These are phyloP conservation scores for Nemania sp. DNA, from an alignment of 2,329 filamentous ascomycete species.

Conservation along the genomic window DNA sequence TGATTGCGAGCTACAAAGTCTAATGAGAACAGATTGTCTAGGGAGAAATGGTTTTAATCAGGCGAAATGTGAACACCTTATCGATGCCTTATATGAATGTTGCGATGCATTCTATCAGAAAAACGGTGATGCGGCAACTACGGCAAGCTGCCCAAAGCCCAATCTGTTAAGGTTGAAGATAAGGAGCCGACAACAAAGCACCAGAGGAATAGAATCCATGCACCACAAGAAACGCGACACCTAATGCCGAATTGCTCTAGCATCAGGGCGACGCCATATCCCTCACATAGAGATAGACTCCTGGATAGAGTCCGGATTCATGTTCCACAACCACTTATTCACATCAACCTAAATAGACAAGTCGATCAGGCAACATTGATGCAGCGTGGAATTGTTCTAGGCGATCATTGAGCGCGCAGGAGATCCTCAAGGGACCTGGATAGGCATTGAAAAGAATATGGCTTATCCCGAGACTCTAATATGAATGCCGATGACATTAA, in stretches of 20 bases:
- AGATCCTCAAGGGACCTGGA: constrained; percentile 86
- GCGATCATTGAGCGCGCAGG: constrained; percentile 97
- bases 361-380: constrained; percentile 73
- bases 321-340: constrained; percentile 57
- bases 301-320: constrained; percentile 28
- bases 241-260: background rate
- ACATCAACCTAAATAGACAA: constrained; percentile 56
- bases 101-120: constrained; percentile 88
- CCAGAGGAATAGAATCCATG: constrained; percentile 30
- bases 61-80: constrained; percentile 79
- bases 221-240: background rate
- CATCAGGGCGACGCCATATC: background rate
- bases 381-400: constrained; percentile 85
- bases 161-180: constrained; percentile 84
- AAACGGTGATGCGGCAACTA: constrained; percentile 80
- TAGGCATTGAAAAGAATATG: constrained; percentile 79
- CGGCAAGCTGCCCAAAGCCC: constrained; percentile 87
- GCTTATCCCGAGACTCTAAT: constrained; percentile 99
- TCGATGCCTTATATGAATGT: constrained; percentile 92
- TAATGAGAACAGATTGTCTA: constrained; percentile 75
- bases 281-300: background rate
- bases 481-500: constrained; percentile 89
- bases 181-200: constrained; percentile 72
- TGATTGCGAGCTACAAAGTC: constrained; percentile 2
- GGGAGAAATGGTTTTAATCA: constrained; percentile 88